Conservation (phyloP, 2,329 filamentous ascomycete genomes). For the Aaosphaeria pasadenensis region DNA sequence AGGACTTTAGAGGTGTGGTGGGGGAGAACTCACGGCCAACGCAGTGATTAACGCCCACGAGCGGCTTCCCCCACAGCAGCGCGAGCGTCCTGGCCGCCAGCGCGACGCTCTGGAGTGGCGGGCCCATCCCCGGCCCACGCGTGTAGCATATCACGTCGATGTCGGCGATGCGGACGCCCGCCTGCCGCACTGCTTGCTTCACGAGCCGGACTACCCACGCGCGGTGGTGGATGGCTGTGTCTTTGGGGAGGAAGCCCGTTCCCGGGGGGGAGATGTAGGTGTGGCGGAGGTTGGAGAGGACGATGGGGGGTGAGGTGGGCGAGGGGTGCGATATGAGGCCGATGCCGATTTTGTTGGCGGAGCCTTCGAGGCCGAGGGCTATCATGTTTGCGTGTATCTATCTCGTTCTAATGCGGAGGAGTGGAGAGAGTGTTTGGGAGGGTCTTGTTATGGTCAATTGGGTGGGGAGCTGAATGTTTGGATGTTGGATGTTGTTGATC, state of each 20-base stretch:
- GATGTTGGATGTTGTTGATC: no score
- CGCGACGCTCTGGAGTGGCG: slow-evolving; percentile 82
- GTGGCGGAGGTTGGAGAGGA: slow-evolving; percentile 92
- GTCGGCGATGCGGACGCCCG: slow-evolving; percentile 53
- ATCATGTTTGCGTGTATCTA: slow-evolving; percentile 49
- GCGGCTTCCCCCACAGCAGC: slow-evolving; percentile 80
- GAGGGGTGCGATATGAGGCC: slow-evolving; percentile 80
- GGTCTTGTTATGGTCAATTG: no score
- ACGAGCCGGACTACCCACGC: slow-evolving; percentile 79
- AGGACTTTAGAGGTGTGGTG: not conserved
- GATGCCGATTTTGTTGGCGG: slow-evolving; percentile 95
- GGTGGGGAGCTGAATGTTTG: no score
- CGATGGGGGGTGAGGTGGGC: slow-evolving; percentile 42
- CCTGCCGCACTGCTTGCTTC: slow-evolving; percentile 71
- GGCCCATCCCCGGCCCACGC: slow-evolving; percentile 93
- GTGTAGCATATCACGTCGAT: slow-evolving; percentile 96
- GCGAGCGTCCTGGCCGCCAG: slow-evolving; percentile 78
- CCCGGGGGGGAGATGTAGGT: slow-evolving; percentile 91
- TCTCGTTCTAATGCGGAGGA: not conserved
- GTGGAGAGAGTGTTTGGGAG: not conserved
- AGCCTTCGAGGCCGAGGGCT: slow-evolving; percentile 79
- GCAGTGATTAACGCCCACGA: slow-evolving; percentile 96
- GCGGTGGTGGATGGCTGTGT: slow-evolving; percentile 91
- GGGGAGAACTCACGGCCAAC: slow-evolving; percentile 64
- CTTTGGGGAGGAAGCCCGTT: slow-evolving; percentile 92